These are phyloP conservation scores for Thraustochytrium aureum DNA, from an alignment of 352 stramenopile genomes.

Conservation along the genomic window DNA sequence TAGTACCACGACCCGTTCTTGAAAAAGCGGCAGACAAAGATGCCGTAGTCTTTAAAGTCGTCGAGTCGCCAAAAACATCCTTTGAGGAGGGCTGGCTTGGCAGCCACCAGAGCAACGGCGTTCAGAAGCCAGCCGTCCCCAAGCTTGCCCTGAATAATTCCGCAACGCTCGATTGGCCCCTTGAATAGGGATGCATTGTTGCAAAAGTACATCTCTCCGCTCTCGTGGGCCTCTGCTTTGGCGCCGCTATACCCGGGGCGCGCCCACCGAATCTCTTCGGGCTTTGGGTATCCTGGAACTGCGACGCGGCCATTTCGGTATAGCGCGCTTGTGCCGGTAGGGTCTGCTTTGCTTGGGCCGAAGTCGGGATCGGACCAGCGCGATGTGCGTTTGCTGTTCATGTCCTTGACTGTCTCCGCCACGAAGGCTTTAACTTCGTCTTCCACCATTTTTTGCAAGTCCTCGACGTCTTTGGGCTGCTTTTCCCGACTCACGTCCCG, in stretches of 20 bases:
- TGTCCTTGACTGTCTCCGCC: not conserved
- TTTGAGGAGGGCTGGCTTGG: conserved; percentile 69
- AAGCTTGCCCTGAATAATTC: conserved; percentile 73
- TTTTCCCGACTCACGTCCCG: not conserved
- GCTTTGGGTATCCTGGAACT: conserved; percentile 16
- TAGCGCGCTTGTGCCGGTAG: not conserved
- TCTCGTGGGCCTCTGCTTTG: not conserved
- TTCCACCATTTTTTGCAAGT: not conserved
- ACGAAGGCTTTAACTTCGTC: not conserved
- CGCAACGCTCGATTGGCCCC: not conserved
- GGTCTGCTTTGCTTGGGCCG: conserved; percentile 14
- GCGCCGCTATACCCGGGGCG: conserved; percentile 11
- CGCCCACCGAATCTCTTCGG: conserved; percentile 10
- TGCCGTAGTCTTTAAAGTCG: conserved; percentile 67
- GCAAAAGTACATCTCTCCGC: not conserved
- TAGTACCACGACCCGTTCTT: conserved; percentile 88
- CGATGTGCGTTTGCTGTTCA: not conserved
- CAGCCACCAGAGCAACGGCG: conserved; percentile 78
- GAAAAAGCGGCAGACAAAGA: conserved; percentile 87
- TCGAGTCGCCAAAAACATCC: conserved; percentile 74
- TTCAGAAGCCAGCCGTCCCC: conserved; percentile 89
- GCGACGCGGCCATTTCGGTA: conserved; percentile 7
- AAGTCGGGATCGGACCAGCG: conserved; percentile 46
- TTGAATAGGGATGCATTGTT: conserved; percentile 9
- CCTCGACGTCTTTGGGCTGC: not conserved